A percentile compares a stretch with the other conserved stretches of the same genome.
Evolutionary conservation across 106 monocot genomes (phyloP).

Genomic region (Dactylorhiza incarnata): DNA sequence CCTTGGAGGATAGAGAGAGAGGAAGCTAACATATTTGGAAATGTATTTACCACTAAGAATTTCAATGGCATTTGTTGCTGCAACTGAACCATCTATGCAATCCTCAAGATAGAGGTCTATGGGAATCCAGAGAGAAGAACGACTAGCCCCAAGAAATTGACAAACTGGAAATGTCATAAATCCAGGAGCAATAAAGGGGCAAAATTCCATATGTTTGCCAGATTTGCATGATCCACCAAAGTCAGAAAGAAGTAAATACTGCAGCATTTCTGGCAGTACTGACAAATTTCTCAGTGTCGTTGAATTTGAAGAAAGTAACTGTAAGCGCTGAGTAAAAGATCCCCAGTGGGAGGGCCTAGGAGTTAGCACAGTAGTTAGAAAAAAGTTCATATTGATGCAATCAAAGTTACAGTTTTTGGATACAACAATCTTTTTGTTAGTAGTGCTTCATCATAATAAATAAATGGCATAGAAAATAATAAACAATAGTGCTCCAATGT

Average conservation of each 20-base stretch:
- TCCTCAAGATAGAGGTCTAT: conserved; percentile 95
- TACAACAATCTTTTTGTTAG: not conserved
- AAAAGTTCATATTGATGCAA: not conserved
- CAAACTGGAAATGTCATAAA: conserved; percentile 33
- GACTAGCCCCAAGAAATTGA: conserved; percentile 41
- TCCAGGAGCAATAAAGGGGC: conserved; percentile 27
- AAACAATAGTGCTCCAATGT: not conserved
- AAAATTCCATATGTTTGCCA: conserved; percentile 22
- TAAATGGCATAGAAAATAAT: not conserved
- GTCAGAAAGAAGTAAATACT: conserved; percentile 26
- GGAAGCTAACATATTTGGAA: not conserved
- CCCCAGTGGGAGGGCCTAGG: conserved; percentile 69
- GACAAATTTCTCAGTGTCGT: conserved; percentile 46
- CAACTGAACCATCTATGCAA: conserved; percentile 76
- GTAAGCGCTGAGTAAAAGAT: conserved; percentile 43
- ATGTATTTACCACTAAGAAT: conserved; percentile 59
- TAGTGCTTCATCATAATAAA: not conserved
- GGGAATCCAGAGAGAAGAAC: conserved; percentile 77
- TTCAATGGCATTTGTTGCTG: conserved; percentile 86
- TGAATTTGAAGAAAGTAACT: conserved; percentile 63
- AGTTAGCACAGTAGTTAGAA: conserved; percentile 5
- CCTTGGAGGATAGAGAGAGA: not conserved
- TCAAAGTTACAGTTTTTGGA: conserved; percentile 2
- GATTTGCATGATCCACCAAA: conserved; percentile 28
- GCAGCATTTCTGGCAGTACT: conserved; percentile 31